Base-by-base conservation (phyloP, 176 grass and related monocot genomes). In the Oryza glaberrima region DNA sequence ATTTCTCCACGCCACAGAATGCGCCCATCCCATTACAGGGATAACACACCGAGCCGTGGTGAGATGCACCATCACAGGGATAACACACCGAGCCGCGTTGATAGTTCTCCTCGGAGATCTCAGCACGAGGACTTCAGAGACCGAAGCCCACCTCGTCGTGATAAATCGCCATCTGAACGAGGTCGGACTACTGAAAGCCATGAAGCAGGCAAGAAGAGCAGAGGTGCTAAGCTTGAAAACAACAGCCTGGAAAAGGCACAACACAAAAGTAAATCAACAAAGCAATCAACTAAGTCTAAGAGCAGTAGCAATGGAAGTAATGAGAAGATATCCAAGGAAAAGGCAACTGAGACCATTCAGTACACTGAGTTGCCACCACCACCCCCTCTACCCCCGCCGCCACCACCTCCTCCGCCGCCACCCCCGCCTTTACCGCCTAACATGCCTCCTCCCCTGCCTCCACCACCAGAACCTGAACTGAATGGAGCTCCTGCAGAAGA, bases 231-330 rank as follows among this genome's bases (percentile, higher is more conserved):
- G 69, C 82, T 77, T 44, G 86, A 94, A 75, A 85, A 67, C 77
- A 95, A 67, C 82, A 92, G 45, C 70, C 48, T 66, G 46, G 96
- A 99, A 26, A 91, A 88, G 30, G 61, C 80, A 49, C 80, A 73
- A 67, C 78, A 80, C 58, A 99, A 92, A 89, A 88, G 73, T 67
- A 94, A 87, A 65, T 90, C 89, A 56, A 2, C 36, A 1, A 97
- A 88, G 90, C 94, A 88, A 91, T 70, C 91, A 80, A 94, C 87
- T 78, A 99, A 87, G 79, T 89, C 77, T 82, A 99, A 87, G 82
- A 91, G 88, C 69, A 67, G 65, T 77, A 89, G 73, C 78, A 90
- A 84, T 58, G 86, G 74, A 85, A 98, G 80, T 82, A 75, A 38
- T 30, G 93, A 94, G 84, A 96, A 78, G 82, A 80, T 79, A 61